Conservation (phyloP, 495 filamentous ascomycete species). For the Astrothelium macrocarpum region DNA sequence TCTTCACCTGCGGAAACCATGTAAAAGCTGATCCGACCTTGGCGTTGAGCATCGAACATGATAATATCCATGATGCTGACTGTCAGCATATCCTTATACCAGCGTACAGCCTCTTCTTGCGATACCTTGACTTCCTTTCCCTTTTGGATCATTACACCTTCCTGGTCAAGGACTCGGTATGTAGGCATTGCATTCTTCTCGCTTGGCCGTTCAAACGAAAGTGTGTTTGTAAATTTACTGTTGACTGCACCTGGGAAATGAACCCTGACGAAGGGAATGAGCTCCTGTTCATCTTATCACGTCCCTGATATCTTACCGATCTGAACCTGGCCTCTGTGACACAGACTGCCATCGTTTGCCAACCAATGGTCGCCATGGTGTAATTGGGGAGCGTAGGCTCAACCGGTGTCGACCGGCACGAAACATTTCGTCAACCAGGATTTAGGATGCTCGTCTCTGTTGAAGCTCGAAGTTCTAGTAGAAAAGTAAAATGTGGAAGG, state of each 20-base stretch:
- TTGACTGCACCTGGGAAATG: conserved; percentile 93
- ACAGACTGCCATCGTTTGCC: conserved; percentile 45
- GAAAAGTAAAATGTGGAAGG: no score
- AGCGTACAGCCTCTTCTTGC: conserved; percentile 55
- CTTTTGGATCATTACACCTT: conserved; percentile 71
- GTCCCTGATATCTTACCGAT: conserved; percentile 36
- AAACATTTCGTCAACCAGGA: background rate
- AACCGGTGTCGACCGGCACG: background rate
- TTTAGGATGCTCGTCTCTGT: background rate
- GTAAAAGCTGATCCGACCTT: conserved; percentile 85
- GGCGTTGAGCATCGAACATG: conserved; percentile 81
- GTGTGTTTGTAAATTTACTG: conserved; percentile 74
- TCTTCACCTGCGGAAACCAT: conserved; percentile 97
- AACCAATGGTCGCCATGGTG: background rate
- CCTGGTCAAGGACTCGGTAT: conserved; percentile 76
- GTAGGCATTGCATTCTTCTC: conserved; percentile 64
- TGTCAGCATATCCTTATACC: conserved; percentile 59
- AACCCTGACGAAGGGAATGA: conserved; percentile 41
- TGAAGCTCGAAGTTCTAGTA: no score
- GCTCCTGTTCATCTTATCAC: background rate
- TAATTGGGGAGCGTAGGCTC: background rate
- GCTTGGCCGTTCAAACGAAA: conserved; percentile 64
- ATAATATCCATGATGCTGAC: conserved; percentile 90
- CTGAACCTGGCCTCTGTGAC: conserved; percentile 62
- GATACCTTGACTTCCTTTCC: conserved; percentile 51